Evolutionary conservation across 768 basidiomycete genomes (phyloP).

Genomic region (Suillus weaverae): DNA sequence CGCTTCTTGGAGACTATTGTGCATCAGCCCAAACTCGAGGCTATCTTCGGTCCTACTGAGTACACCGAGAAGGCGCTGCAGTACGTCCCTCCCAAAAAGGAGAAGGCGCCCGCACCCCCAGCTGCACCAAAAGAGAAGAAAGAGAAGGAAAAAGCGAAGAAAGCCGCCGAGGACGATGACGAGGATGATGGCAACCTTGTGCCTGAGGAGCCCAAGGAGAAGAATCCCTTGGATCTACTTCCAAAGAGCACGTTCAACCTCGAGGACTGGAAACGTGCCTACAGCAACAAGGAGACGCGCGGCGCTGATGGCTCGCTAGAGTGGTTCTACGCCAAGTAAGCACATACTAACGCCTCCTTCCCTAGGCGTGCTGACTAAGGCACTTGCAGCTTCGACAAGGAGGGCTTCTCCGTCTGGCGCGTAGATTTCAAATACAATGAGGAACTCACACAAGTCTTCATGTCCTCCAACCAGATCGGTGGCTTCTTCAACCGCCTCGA

Average conservation of each 20-base stretch:
- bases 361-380: slow-evolving; percentile 7
- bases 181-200: slow-evolving; percentile 70
- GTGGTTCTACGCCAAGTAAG: slow-evolving; percentile 96
- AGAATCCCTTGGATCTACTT: slow-evolving; percentile 92
- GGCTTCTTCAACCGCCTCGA: slow-evolving; percentile 99
- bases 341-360: slow-evolving; percentile 13
- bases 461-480: slow-evolving; percentile 91
- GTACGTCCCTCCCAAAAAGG: slow-evolving; percentile 75
- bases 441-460: slow-evolving; percentile 90
- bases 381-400: slow-evolving; percentile 70
- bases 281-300: slow-evolving; percentile 97
- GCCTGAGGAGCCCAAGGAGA: slow-evolving; percentile 82
- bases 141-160: slow-evolving; percentile 64
- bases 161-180: slow-evolving; percentile 59
- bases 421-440: slow-evolving; percentile 97
- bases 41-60: slow-evolving; percentile 57
- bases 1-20: slow-evolving; percentile 86
- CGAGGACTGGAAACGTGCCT: slow-evolving; percentile 96
- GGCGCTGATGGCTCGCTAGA: slow-evolving; percentile 80
- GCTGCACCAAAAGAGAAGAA: slow-evolving; percentile 50
- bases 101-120: slow-evolving; percentile 52
- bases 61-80: slow-evolving; percentile 71
- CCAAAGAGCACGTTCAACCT: slow-evolving; percentile 88
- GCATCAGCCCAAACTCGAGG: slow-evolving; percentile 78
- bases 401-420: slow-evolving; percentile 89